Evolutionary conservation across 2,329 filamentous ascomycete species (phyloP).

Genomic region (Trichoderma sp.): DNA sequence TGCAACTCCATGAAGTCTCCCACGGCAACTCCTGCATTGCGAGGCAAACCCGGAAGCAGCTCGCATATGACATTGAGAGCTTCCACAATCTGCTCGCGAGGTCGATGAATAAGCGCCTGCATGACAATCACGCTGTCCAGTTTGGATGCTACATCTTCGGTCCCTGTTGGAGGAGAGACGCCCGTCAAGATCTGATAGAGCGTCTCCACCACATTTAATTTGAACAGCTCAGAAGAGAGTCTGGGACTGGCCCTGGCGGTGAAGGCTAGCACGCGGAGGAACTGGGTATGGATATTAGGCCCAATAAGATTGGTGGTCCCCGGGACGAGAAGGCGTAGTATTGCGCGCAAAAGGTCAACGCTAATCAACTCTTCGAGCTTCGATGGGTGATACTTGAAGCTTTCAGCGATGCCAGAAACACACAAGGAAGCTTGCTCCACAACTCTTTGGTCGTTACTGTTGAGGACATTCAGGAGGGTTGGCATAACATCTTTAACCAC

Average conservation of each 20-base stretch:
- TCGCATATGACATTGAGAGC: conserved; percentile 98
- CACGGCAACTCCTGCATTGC: conserved; percentile 45
- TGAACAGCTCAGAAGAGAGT: conserved; percentile 85
- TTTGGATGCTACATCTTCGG: conserved; percentile 75
- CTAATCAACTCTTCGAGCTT: conserved; percentile 93
- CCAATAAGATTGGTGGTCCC: conserved; percentile 95
- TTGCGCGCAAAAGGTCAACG: conserved; percentile 77
- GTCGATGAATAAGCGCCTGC: conserved; percentile 95
- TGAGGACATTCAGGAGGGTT: conserved; percentile 83
- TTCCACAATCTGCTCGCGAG: conserved; percentile 93
- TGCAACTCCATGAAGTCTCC: conserved; percentile 47
- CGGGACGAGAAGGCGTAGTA: conserved; percentile 83
- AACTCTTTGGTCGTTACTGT: conserved; percentile 91
- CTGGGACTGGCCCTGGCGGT: conserved; percentile 84
- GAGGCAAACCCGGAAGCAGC: conserved; percentile 73
- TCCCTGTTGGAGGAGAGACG: conserved; percentile 81
- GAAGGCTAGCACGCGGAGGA: conserved; percentile 86
- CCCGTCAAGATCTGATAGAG: conserved; percentile 96
- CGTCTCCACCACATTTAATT: conserved; percentile 95
- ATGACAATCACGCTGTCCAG: conserved; percentile 97
- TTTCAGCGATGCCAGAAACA: conserved; percentile 93
- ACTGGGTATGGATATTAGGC: conserved; percentile 92
- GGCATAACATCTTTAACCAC: conserved; percentile 96
- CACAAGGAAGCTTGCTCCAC: conserved; percentile 96
- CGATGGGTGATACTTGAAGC: conserved; percentile 83